A percentile compares a stretch with the other conserved stretches of the same genome.
phyloP scores from a whole-genome alignment of 2,329 filamentous ascomycete genomes.

The Cucurbitaria berberidis region DNA sequence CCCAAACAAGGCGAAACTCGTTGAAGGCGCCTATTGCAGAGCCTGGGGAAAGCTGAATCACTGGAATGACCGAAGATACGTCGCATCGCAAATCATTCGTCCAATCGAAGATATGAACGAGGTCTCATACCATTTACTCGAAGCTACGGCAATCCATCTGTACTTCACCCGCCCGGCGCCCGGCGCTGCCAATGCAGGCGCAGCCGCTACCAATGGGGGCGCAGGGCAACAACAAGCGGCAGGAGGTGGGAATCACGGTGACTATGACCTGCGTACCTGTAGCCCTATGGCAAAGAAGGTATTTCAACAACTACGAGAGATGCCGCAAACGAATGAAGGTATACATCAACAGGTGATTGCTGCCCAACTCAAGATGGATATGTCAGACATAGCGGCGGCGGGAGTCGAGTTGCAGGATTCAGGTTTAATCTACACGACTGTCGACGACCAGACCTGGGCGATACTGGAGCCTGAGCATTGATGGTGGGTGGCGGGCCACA shows the following conservation, averaged over 20 bases:
- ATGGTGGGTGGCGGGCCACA: no score
- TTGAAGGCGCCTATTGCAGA: slow-evolving; percentile 79
- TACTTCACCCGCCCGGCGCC: slow-evolving; percentile 77
- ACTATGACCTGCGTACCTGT: slow-evolving; percentile 40
- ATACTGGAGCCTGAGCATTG: slow-evolving; percentile 73
- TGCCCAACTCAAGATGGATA: slow-evolving; percentile 66
- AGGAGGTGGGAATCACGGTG: slow-evolving; percentile 41
- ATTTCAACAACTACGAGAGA: slow-evolving; percentile 70
- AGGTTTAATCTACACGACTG: slow-evolving; percentile 85
- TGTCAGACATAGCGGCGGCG: slow-evolving; percentile 74
- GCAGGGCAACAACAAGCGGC: slow-evolving; percentile 26
- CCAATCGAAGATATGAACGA: slow-evolving; percentile 87
- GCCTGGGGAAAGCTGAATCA: slow-evolving; percentile 84
- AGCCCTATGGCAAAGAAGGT: slow-evolving; percentile 71
- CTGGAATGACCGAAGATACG: slow-evolving; percentile 82
- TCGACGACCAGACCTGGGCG: slow-evolving; percentile 92
- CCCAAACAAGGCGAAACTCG: slow-evolving; percentile 61
- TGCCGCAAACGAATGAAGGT: slow-evolving; percentile 79
- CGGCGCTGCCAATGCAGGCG: slow-evolving; percentile 49
- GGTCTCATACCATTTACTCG: slow-evolving; percentile 88
- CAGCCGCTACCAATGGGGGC: slow-evolving; percentile 41
- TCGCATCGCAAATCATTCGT: slow-evolving; percentile 81
- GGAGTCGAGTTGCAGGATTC: slow-evolving; percentile 77
- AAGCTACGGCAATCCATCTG: slow-evolving; percentile 87
- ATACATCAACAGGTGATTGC: slow-evolving; percentile 81